A percentile compares a stretch with the other conserved stretches of the same genome.
These are phyloP conservation scores for Vaccinium vitisidaea DNA, from an alignment of 148 eudicot genomes.

Conservation along the genomic window DNA sequence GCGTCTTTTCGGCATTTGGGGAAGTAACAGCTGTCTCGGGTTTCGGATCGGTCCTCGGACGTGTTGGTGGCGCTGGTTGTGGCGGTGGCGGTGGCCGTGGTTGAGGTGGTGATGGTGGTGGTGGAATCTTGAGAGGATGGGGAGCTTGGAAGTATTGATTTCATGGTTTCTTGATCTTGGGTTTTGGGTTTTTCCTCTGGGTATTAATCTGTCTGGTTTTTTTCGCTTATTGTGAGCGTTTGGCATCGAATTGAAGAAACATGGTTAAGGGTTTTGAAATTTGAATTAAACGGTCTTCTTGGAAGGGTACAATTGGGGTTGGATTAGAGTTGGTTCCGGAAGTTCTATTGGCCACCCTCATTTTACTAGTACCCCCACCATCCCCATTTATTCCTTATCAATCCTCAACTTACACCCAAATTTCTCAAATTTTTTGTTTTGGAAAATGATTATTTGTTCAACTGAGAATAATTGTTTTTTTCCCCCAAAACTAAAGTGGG, in stretches of 20 bases:
- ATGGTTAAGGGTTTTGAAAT: slow-evolving; percentile 15
- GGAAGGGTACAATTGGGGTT: slow-evolving; percentile 8
- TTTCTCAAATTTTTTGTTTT: too few species aligned
- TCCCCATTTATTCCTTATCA: too few species aligned
- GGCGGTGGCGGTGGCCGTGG: slow-evolving; percentile 12
- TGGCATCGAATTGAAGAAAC: not conserved
- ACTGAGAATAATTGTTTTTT: too few species aligned
- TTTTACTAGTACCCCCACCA: too few species aligned
- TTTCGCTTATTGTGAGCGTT: not conserved
- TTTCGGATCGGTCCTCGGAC: slow-evolving; percentile 14
- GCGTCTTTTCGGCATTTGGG: slow-evolving; percentile 74
- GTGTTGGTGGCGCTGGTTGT: not conserved
- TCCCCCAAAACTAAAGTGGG: too few species aligned
- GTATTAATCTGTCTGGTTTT: not conserved
- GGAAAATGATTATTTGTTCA: too few species aligned
- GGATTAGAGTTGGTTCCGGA: not conserved
- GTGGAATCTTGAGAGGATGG: slow-evolving; percentile 32
- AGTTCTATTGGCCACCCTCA: too few species aligned
- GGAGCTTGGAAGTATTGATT: slow-evolving; percentile 22
- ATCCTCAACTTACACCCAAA: too few species aligned
- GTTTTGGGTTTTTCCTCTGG: not conserved
- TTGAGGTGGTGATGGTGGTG: slow-evolving; percentile 12
- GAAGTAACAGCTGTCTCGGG: slow-evolving; percentile 48
- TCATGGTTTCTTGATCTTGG: slow-evolving; percentile 22
- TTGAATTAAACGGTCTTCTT: slow-evolving; percentile 29